phyloP scores from a whole-genome alignment of 148 eudicot genomes.

The Limonium bicolor region DNA sequence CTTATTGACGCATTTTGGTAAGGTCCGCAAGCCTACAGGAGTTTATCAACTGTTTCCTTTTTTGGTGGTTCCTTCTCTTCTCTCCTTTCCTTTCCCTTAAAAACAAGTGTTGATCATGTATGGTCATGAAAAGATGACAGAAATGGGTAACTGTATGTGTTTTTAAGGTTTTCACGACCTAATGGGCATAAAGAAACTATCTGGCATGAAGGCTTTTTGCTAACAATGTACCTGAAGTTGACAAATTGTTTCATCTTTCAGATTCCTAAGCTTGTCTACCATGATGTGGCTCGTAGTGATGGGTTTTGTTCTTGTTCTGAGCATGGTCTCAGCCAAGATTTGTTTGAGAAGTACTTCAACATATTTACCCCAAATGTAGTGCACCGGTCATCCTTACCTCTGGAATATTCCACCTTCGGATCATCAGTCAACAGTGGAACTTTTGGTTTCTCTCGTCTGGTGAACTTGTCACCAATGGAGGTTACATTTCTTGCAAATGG shows the following conservation, averaged over 20 bases:
- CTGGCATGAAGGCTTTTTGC: too few relatives aligned
- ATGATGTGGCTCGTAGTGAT: slow-evolving; percentile 32
- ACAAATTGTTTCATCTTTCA: slow-evolving; percentile 15
- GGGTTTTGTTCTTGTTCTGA: slow-evolving; percentile 26
- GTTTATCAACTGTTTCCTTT: too few relatives aligned
- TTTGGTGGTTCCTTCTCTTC: too few relatives aligned
- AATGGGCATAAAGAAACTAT: too few relatives aligned
- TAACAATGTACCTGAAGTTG: too few relatives aligned
- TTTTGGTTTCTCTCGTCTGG: slow-evolving; percentile 70
- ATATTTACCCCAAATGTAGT: slow-evolving; percentile 57
- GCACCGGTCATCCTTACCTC: slow-evolving; percentile 32
- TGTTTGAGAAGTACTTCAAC: slow-evolving; percentile 54
- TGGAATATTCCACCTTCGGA: slow-evolving; percentile 13
- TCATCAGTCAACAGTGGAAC: slow-evolving; percentile 31
- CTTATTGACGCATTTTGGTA: too few relatives aligned
- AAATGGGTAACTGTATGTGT: too few relatives aligned
- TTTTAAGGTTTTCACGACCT: too few relatives aligned
- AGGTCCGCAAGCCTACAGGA: too few relatives aligned
- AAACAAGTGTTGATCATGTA: neutral
- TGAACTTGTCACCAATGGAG: slow-evolving; percentile 78
- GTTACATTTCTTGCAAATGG: slow-evolving; percentile 51
- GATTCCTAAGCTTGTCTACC: slow-evolving; percentile 78
- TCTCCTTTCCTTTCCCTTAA: neutral
- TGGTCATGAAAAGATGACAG: neutral
- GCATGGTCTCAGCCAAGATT: slow-evolving; percentile 34